Base-by-base conservation (phyloP, 116 monocot species). In the Trichopus zeylanicus region DNA sequence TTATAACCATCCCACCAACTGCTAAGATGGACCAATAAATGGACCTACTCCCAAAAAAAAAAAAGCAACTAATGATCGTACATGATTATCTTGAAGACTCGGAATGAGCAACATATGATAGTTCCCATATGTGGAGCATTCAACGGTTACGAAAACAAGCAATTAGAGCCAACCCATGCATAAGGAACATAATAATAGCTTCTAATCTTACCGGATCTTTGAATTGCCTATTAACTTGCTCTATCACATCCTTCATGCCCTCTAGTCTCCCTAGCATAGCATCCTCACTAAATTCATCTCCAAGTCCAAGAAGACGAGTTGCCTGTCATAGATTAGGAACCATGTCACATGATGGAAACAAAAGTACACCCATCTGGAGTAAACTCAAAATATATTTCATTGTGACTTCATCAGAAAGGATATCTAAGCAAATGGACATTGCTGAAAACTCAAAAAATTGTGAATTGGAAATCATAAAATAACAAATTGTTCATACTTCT, bases 211-310 rank as follows among this genome's bases (percentile, higher is more conserved):
- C 92, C 28, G 97, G 91, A 65, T 97, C 79, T 69, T 87, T 97
- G 57, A 97, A 97, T 73, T 97, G 97, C 31, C 48, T 76, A 66
- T 97, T 97, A 33, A 97, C 97, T 91, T 91, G 84, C 61, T 97
- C 87, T 68, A 97, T 91, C 26, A 97, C 73, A 63, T 81, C 87
- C 77, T 82, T 97, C 97, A 97, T 97, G 16, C 83, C 86, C 60
- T 97, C 97, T 29, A 97, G 90, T 63, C 69, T 91, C n/a, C 87
- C 87, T 7, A 85, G 57, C 76, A 97, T 65, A 23, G 90, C 86
- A 73, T 91, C 97, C 60, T 91, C 91, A 55, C 63, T 81, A 22
- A 97, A 82, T 48, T 97, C 87, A 73, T 91, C 91, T 33, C 80
- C 84, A 75, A 97, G 75, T 21, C 97, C 97, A 64, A 97, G 85